Conservation (phyloP, 2,329 filamentous ascomycete genomes). For the Helotiales sp. region DNA sequence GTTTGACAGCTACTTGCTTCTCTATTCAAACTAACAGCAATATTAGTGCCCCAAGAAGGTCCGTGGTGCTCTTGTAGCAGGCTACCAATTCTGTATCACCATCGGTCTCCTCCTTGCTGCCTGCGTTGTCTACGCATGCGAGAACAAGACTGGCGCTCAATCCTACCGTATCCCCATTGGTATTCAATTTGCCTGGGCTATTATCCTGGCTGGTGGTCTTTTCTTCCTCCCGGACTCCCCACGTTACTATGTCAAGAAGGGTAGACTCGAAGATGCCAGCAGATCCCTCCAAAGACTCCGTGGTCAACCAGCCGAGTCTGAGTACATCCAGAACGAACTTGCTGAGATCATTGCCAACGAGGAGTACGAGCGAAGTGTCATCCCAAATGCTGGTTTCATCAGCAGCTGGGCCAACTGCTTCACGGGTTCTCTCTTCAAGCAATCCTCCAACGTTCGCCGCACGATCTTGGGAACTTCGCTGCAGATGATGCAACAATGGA, state of each 20-base stretch:
- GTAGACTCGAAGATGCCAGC: conserved; percentile 68
- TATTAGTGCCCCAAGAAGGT: conserved; percentile 67
- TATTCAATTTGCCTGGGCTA: conserved; percentile 80
- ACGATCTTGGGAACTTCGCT: conserved; percentile 74
- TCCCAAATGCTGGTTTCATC: conserved; percentile 68
- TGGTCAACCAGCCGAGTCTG: conserved; percentile 73
- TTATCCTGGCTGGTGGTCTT: conserved; percentile 75
- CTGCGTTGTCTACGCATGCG: conserved; percentile 73
- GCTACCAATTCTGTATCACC: conserved; percentile 84
- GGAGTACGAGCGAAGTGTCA: conserved; percentile 77
- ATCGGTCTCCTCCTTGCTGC: conserved; percentile 78
- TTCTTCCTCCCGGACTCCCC: conserved; percentile 83
- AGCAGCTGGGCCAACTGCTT: conserved; percentile 73
- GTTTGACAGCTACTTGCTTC: neutral
- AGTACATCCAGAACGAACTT: conserved; percentile 78
- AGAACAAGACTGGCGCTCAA: conserved; percentile 64
- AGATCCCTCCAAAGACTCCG: conserved; percentile 69
- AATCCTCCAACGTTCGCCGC: conserved; percentile 69
- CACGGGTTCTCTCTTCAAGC: conserved; percentile 61
- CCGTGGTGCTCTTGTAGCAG: conserved; percentile 78
- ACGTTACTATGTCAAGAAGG: conserved; percentile 83
- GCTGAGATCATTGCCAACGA: conserved; percentile 89
- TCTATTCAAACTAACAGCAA: neutral
- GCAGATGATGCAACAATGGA: conserved; percentile 80
- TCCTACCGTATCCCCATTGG: conserved; percentile 82